Conservation (phyloP, 441 rosid genomes). For the Rhodomyrtus psidioides region DNA sequence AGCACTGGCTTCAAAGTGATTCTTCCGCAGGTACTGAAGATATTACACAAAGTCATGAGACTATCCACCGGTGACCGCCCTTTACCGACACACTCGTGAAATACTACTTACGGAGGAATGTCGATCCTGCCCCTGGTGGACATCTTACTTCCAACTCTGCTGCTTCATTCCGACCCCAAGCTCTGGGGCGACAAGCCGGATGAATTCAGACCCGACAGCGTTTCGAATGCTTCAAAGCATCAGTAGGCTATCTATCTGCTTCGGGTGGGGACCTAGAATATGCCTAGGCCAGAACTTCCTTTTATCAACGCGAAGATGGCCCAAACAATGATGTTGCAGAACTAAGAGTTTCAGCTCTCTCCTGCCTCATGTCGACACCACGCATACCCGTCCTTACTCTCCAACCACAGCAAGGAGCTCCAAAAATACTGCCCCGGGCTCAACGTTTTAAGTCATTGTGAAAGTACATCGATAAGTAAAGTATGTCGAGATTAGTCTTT, state of each 20-base stretch:
- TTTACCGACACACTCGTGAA: slow-evolving; percentile 14
- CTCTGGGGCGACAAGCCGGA: slow-evolving; percentile 11
- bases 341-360: not conserved
- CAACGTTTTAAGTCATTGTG: not conserved
- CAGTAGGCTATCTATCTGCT: slow-evolving; percentile 26
- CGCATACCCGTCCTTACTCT: not conserved
- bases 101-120: slow-evolving; percentile 21
- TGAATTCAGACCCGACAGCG: slow-evolving; percentile 8
- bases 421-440: not conserved
- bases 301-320: not conserved
- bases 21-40: slow-evolving; percentile 29
- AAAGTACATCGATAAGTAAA: not conserved
- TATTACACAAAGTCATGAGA: slow-evolving; percentile 32
- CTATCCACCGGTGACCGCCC: slow-evolving; percentile 30
- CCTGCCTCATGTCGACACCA: not conserved
- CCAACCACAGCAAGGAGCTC: not conserved
- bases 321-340: not conserved
- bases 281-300: not conserved
- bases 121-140: slow-evolving; percentile 33
- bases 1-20: not conserved
- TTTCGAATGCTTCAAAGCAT: slow-evolving; percentile 29
- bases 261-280: slow-evolving; percentile 1
- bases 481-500: not conserved
- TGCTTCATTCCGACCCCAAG: slow-evolving; percentile 32
- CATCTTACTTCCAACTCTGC: slow-evolving; percentile 20